Conservation (phyloP, 106 monocot genomes). For the Acorus calamus region DNA sequence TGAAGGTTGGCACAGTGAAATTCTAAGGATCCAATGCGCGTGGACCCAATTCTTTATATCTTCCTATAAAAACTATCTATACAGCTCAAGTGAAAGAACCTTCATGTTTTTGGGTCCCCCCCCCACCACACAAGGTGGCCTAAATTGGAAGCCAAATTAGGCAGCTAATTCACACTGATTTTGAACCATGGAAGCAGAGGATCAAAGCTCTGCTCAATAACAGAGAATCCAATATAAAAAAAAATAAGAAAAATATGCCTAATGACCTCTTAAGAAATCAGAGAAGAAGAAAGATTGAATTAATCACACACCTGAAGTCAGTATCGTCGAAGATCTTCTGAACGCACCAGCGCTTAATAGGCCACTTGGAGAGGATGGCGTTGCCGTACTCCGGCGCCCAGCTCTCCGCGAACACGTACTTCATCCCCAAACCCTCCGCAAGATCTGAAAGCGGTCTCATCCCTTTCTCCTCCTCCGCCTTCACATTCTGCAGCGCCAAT, state of each 20-base stretch:
- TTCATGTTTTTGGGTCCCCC: no score
- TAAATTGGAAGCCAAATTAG: no score
- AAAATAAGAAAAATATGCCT: not conserved
- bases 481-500: slow-evolving; percentile 82
- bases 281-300: not conserved
- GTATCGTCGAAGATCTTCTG: slow-evolving; percentile 59
- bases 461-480: slow-evolving; percentile 87
- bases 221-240: not conserved
- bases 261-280: no score
- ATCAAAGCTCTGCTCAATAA: no score
- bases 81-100: no score
- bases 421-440: slow-evolving; percentile 75
- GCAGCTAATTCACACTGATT: no score
- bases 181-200: no score
- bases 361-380: slow-evolving; percentile 81
- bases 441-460: slow-evolving; percentile 79
- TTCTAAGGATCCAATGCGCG: no score
- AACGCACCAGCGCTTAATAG: slow-evolving; percentile 58
- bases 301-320: slow-evolving; percentile 50
- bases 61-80: no score
- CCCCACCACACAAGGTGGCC: no score
- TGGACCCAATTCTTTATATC: no score
- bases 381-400: slow-evolving; percentile 91
- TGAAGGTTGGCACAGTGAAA: no score
- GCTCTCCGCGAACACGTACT: slow-evolving; percentile 71